phyloP scores from a whole-genome alignment of 176 grass and related monocot species.

The Chloris gayana region DNA sequence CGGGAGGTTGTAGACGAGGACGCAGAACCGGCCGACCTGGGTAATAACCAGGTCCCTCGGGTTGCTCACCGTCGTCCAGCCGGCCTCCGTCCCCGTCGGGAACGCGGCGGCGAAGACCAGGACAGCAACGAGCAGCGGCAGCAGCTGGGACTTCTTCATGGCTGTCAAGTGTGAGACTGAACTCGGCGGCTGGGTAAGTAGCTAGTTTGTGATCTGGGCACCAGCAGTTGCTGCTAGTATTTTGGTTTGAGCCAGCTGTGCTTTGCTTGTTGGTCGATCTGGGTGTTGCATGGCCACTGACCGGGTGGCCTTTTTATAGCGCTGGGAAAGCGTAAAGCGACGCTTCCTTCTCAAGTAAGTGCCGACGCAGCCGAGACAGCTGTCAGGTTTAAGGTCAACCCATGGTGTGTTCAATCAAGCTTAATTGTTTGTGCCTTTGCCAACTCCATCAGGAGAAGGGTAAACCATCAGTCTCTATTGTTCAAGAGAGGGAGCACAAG shows the following conservation, averaged over 20 bases:
- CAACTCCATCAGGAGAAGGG: not conserved
- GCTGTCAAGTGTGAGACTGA: not conserved
- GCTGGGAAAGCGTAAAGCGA: not conserved
- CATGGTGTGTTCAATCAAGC: too few relatives aligned
- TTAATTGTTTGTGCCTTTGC: not conserved
- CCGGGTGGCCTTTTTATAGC: constrained; percentile 30
- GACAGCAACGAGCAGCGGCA: not conserved
- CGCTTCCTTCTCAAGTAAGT: constrained; percentile 18
- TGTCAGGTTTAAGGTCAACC: not conserved
- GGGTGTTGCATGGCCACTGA: not conserved
- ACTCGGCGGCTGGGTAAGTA: not conserved
- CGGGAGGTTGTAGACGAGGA: constrained; percentile 22
- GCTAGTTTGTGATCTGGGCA: not conserved
- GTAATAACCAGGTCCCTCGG: not conserved
- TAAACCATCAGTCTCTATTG: not conserved
- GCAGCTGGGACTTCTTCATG: not conserved
- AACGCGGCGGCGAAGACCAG: not conserved
- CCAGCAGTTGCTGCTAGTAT: not conserved
- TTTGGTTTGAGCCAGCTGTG: not conserved
- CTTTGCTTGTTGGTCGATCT: not conserved
- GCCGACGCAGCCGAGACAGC: constrained; percentile 13
- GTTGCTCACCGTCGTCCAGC: constrained; percentile 31
- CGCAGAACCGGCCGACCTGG: constrained; percentile 36
- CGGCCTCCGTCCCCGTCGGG: constrained; percentile 1
- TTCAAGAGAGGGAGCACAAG: not conserved